These are phyloP conservation scores for Starmerella riodocensis DNA, from an alignment of 805 yeast genomes.

Conservation along the genomic window DNA sequence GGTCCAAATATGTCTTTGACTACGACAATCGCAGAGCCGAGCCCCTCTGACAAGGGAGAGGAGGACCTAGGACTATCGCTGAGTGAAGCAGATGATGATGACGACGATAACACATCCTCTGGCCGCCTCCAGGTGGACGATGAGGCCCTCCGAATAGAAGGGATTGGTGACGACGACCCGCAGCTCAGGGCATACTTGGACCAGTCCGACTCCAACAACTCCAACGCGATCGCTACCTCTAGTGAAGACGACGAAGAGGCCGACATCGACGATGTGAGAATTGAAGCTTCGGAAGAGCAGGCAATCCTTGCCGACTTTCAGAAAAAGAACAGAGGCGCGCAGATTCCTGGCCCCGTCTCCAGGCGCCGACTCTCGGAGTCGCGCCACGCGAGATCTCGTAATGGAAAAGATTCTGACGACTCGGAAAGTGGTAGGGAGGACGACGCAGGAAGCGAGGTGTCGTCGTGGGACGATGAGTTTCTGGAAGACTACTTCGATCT, in stretches of 20 bases:
- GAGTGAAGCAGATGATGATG: conserved; percentile 55
- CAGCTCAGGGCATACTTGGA: conserved; percentile 7
- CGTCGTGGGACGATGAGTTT: conserved; percentile 21
- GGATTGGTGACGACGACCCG: conserved; percentile 10
- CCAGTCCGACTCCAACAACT: conserved; percentile 10
- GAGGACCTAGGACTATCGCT: conserved; percentile 28
- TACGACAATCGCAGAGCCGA: neutral
- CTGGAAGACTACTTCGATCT: conserved; percentile 18
- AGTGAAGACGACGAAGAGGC: conserved; percentile 26
- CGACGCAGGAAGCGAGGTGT: conserved; percentile 17
- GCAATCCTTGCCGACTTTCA: conserved; percentile 26
- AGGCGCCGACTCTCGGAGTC: conserved; percentile 14
- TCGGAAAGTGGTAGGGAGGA: conserved; percentile 19
- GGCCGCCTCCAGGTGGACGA: conserved; percentile 1
- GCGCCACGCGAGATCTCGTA: conserved; percentile 1
- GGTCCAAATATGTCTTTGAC: neutral
- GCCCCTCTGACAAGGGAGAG: conserved; percentile 30
- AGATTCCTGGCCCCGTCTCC: conserved; percentile 13
- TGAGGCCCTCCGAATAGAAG: conserved; percentile 6
- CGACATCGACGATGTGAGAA: conserved; percentile 32
- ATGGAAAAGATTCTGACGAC: conserved; percentile 8
- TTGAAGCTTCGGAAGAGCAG: conserved; percentile 31
- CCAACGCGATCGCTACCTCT: conserved; percentile 14
- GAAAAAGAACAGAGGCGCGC: neutral
- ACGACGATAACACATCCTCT: conserved; percentile 15